Percentiles rank a stretch among this genome's conserved stretches.
phyloP scores from a whole-genome alignment of 169 alveolate genomes.

The Amoebophrya sp. region DNA sequence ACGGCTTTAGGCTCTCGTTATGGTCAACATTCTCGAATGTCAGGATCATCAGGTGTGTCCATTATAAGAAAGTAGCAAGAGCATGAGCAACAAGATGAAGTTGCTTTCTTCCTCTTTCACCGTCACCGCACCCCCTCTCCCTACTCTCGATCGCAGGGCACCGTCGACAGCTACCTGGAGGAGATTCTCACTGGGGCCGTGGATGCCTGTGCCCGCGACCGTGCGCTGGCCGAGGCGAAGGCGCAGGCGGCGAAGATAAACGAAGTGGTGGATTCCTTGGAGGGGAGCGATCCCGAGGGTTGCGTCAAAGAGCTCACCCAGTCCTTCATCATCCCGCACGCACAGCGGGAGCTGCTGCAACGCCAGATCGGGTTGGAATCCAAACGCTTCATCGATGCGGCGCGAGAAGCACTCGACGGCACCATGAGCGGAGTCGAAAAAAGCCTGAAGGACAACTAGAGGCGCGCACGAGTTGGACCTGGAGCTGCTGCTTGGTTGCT shows the following conservation, averaged over 20 bases:
- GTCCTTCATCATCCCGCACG: slow-evolving; percentile 70
- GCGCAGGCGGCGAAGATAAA: slow-evolving; percentile 56
- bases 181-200: slow-evolving; percentile 51
- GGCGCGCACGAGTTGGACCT: too few relatives aligned
- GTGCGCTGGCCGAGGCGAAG: slow-evolving; percentile 65
- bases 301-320: slow-evolving; percentile 63
- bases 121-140: too few relatives aligned
- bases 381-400: background rate
- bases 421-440: background rate
- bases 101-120: too few relatives aligned
- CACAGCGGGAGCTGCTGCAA: slow-evolving; percentile 47
- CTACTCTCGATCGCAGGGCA: too few relatives aligned
- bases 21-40: too few relatives aligned
- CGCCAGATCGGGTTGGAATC: background rate
- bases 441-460: too few relatives aligned
- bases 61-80: too few relatives aligned
- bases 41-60: too few relatives aligned
- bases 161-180: slow-evolving; percentile 73
- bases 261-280: slow-evolving; percentile 58
- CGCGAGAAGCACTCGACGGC: background rate
- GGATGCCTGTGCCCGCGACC: slow-evolving; percentile 44
- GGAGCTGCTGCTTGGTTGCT: too few relatives aligned
- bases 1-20: too few relatives aligned
- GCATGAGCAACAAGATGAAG: too few relatives aligned
- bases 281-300: slow-evolving; percentile 56